These are phyloP conservation scores for Psidium friedrichsthalianum DNA, from an alignment of 345 rosid species.

Conservation along the genomic window DNA sequence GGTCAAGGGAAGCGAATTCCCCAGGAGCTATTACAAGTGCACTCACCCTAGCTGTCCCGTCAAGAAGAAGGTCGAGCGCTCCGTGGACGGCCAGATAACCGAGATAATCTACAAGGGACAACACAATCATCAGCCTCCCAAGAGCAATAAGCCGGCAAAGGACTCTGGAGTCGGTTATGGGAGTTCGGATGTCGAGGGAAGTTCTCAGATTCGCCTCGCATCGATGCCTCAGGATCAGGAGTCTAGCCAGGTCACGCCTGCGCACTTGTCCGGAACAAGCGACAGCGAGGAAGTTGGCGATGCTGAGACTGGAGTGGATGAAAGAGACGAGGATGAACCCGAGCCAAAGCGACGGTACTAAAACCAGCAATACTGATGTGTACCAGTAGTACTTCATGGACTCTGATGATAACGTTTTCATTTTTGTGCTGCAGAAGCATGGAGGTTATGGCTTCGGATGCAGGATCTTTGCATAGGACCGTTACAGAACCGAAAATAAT, in stretches of 20 bases:
- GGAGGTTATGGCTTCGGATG: slow-evolving; percentile 36
- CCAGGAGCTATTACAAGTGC: slow-evolving; percentile 96
- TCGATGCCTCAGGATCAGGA: neutral
- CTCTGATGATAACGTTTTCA: neutral
- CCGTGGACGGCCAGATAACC: slow-evolving; percentile 74
- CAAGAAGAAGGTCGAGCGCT: slow-evolving; percentile 89
- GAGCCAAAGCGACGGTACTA: slow-evolving; percentile 59
- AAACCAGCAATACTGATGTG: neutral
- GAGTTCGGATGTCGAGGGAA: neutral
- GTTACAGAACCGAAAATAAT: slow-evolving; percentile 81
- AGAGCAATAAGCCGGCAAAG: slow-evolving; percentile 47
- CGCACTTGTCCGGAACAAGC: slow-evolving; percentile 17
- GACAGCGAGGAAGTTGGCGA: slow-evolving; percentile 40
- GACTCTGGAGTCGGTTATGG: slow-evolving; percentile 27
- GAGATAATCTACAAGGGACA: slow-evolving; percentile 91
- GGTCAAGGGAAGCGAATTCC: slow-evolving; percentile 87
- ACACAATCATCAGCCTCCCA: slow-evolving; percentile 83
- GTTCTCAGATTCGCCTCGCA: slow-evolving; percentile 12
- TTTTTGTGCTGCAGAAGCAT: slow-evolving; percentile 27
- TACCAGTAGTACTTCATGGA: neutral
- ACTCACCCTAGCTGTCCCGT: slow-evolving; percentile 70
- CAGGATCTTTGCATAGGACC: slow-evolving; percentile 55
- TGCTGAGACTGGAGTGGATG: slow-evolving; percentile 17
- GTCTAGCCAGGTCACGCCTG: slow-evolving; percentile 20
- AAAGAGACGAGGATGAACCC: slow-evolving; percentile 36